Evolutionary conservation across 257 asterid genomes (phyloP), one percentile per base, ranked within the genome.

Genomic region (Henckelia pumila): DNA sequence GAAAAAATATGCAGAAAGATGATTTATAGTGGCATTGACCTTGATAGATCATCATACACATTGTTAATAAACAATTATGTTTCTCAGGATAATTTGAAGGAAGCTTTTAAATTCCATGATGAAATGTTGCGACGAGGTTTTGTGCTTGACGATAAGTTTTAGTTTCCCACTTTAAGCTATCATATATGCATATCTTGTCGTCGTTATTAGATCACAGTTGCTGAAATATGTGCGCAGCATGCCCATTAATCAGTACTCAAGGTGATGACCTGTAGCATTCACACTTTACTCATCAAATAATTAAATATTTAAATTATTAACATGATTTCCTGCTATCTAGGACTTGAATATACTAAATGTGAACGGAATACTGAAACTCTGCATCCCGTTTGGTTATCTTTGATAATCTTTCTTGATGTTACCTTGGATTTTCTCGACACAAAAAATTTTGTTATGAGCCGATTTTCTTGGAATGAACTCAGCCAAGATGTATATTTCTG

Each of bases 61-160:
- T 83, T 83, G 21, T 71, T 89, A 57, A 81, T 89, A 53, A 83
- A 89, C 56, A 93, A 92, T 60, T 73, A 75, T 33, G 83, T 89
- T 56, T 80, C 92, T 3, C 82, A 70, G 66, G 92, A 83, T 19
- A 82, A 87, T 79, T 24, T 84, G 69, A 81, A 78, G 75, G 93
- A 87, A 76, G 96, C 96, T 66, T 87, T 85, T 78, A 59, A 25
- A 59, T 53, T 88, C 56, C 95, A 88, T 37, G 91, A 85, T 76
- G 88, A 85, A 70, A 89, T 89, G 96, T 75, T 89, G 81, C 76
- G 68, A 61, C 73, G 57, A 80, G 96, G 95, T 10, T 89, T 89
- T 58, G 81, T 69, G 69, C 96, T 89, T 7, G 96, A 87, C 72
- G 95, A 89, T 63, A 85, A 79, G 72, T 89, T 87, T 77, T 89